These are phyloP conservation scores for Pouteria glomerata DNA, from an alignment of 148 eudicot genomes.

Conservation along the genomic window DNA sequence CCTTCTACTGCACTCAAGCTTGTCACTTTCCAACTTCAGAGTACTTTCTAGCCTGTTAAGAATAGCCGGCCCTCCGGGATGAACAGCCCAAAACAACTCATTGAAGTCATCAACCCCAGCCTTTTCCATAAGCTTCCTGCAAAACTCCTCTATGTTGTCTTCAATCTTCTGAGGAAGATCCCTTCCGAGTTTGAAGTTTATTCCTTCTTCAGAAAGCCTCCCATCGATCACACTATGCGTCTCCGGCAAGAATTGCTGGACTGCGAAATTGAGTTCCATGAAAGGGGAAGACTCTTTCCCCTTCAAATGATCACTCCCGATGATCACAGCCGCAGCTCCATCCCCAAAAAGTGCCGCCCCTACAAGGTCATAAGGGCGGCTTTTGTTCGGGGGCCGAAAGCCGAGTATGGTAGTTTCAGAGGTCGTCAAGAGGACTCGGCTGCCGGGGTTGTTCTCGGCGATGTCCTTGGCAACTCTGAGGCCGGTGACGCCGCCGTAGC, in stretches of 20 bases:
- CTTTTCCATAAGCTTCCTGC: constrained; percentile 56
- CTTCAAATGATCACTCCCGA: constrained; percentile 43
- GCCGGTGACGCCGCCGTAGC: constrained; percentile 75
- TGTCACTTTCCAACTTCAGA: constrained; percentile 29
- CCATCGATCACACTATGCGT: constrained; percentile 64
- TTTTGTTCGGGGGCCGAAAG: constrained; percentile 67
- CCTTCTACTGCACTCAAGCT: constrained; percentile 61
- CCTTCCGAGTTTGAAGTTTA: constrained; percentile 62
- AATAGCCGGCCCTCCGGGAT: constrained; percentile 78
- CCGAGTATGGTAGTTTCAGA: constrained; percentile 76
- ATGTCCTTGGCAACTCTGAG: constrained; percentile 74
- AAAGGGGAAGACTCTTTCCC: constrained; percentile 46
- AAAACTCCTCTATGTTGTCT: constrained; percentile 67
- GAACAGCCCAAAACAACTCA: constrained; percentile 74
- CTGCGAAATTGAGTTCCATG: constrained; percentile 58
- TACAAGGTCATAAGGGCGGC: constrained; percentile 73
- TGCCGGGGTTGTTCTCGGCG: constrained; percentile 73
- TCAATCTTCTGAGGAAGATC: constrained; percentile 63
- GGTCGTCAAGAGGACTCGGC: constrained; percentile 54
- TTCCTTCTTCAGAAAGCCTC: constrained; percentile 56
- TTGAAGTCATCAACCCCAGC: constrained; percentile 31
- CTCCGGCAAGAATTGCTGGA: constrained; percentile 65
- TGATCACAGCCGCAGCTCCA: constrained; percentile 64
- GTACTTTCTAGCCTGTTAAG: constrained; percentile 48
- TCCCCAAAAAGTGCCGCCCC: constrained; percentile 81